phyloP scores from a whole-genome alignment of 2,329 filamentous ascomycete species.

The Endoconidiophora laricicola region DNA sequence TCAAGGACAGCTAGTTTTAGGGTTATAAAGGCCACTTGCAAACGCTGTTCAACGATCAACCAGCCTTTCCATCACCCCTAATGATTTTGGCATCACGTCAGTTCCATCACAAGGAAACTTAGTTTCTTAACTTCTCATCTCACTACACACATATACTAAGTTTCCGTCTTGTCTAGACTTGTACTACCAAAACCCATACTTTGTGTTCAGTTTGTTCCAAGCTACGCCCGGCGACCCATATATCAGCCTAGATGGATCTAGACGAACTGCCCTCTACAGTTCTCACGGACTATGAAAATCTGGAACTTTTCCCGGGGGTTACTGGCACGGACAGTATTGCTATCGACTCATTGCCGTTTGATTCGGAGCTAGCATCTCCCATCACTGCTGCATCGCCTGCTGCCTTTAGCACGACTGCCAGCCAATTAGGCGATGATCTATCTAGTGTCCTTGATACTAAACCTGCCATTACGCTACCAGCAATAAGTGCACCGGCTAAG shows the following conservation, averaged over 20 bases:
- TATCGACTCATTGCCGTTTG: not conserved
- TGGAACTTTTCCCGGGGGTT: conserved; percentile 10
- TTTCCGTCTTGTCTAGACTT: too few relatives aligned
- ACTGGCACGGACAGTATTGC: conserved; percentile 1
- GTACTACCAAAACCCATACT: too few relatives aligned
- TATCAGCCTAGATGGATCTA: conserved; percentile 7
- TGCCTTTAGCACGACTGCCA: conserved; percentile 4
- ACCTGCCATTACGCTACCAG: conserved; percentile 19
- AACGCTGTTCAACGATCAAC: not conserved
- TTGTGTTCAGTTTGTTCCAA: too few relatives aligned
- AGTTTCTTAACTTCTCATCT: too few relatives aligned
- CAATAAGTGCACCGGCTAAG: conserved; percentile 14
- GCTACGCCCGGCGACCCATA: too few relatives aligned
- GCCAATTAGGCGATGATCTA: conserved; percentile 4
- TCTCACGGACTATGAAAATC: conserved; percentile 8
- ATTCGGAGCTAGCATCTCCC: conserved; percentile 6
- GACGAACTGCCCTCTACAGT: conserved; percentile 10
- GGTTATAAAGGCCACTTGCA: conserved; percentile 3
- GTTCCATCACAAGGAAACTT: not conserved
- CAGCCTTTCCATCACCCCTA: not conserved
- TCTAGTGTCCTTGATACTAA: conserved; percentile 13
- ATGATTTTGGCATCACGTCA: not conserved
- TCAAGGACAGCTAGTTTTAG: too few relatives aligned
- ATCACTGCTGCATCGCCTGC: conserved; percentile 2
- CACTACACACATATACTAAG: too few relatives aligned